phyloP scores from a whole-genome alignment of 1,284 basidiomycete genomes.

The Cryptococcus sp. region DNA sequence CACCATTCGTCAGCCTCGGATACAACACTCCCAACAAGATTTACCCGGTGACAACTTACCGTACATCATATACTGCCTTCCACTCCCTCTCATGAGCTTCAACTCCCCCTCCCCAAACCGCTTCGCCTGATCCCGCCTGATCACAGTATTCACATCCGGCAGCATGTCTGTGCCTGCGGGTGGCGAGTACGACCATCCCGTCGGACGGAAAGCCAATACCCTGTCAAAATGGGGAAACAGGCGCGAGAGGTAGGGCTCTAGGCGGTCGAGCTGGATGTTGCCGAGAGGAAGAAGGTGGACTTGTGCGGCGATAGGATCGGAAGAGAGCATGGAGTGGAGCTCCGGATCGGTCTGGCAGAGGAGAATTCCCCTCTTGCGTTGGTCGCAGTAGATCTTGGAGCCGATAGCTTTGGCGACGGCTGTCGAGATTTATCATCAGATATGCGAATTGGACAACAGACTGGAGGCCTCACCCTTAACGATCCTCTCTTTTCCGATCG shows the following conservation, averaged over 20 bases:
- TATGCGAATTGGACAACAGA: background rate
- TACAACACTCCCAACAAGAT: constrained; percentile 9
- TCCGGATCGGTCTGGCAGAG: constrained; percentile 78
- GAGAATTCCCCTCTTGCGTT: constrained; percentile 73
- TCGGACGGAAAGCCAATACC: constrained; percentile 81
- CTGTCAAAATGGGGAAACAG: constrained; percentile 71
- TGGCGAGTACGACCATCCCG: constrained; percentile 85
- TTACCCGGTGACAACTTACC: constrained; percentile 48
- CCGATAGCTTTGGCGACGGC: constrained; percentile 78
- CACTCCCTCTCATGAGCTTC: constrained; percentile 68
- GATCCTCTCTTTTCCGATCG: constrained; percentile 94
- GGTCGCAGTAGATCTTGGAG: constrained; percentile 87
- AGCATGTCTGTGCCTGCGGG: constrained; percentile 63
- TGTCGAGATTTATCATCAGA: constrained; percentile 36
- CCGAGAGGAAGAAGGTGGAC: constrained; percentile 84
- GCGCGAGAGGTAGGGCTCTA: constrained; percentile 72
- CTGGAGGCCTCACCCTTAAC: constrained; percentile 68
- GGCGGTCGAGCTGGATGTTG: constrained; percentile 70
- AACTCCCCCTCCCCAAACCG: constrained; percentile 67
- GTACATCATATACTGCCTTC: constrained; percentile 66
- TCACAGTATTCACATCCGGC: constrained; percentile 63
- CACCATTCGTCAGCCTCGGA: background rate
- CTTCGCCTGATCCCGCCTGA: constrained; percentile 63
- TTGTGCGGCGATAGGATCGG: constrained; percentile 66
- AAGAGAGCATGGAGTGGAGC: constrained; percentile 71